Evolutionary conservation across 352 stramenopile species (phyloP), one percentile per base, ranked within the genome.

Genomic region (Globisporangium megalacanthum): DNA sequence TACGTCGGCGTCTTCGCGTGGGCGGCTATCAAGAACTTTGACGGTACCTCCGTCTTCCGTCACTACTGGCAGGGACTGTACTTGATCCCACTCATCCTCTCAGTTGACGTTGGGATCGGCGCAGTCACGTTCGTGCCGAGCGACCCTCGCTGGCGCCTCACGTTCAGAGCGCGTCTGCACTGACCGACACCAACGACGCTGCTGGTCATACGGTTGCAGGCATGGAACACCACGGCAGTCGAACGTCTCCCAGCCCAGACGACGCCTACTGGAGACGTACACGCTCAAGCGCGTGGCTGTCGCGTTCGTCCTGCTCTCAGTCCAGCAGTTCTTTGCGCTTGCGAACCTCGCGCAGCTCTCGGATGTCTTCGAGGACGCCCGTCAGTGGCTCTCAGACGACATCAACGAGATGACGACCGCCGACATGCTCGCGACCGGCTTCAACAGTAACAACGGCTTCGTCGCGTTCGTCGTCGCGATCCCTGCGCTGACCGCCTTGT

Each of bases 91-190:
- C n/a, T 47, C 17, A 11, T 47, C 9, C 42, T 47, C 14, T n/a
- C 42, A 8, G 42, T 19, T 7, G 15, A 25, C 6, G 42, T 47
- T 7, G 42, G 42, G 17, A 47, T 25, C 17, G 42, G 17, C 6
- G 17, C 42, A 19, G 42, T 47, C 42, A 25, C n/a, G 42, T 47
- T 47, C 42, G 42, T 47, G 42, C 42, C 42, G 42, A 47, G 42
- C 42, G 25, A n/a, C 14, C 42, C 42, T 47, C 42, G 42, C 42
- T 47, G 42, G 42, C 42, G 20, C 15, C n/a, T 47, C 4, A 7
- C 6, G 4, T 47, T 19, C 15, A 47, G 19, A 25, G 42, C 9
- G 42, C 25, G 6, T 47, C 17, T 11, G 42, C 42, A 3, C 42
- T 47, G 15, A 25, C 25, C 42, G 42, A 25, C 15, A 10, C 17